phyloP scores from a whole-genome alignment of 2,329 filamentous ascomycete genomes.

The Cercospora nicotianae region DNA sequence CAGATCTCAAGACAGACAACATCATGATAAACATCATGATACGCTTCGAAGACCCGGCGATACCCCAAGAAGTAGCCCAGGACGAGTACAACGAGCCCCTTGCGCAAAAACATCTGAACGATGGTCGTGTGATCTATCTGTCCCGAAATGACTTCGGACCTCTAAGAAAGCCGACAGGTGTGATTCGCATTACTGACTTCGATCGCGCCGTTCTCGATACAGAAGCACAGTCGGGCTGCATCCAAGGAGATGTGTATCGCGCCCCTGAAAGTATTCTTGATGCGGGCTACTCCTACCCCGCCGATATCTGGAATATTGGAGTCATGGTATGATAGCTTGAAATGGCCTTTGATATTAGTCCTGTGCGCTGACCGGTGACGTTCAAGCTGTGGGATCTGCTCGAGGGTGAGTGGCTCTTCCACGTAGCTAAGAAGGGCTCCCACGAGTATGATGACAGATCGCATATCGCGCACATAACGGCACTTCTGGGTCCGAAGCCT shows the following conservation, averaged over 20 bases:
- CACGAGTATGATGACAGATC: slow-evolving; percentile 15
- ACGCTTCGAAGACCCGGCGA: slow-evolving; percentile 21
- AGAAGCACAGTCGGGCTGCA: slow-evolving; percentile 17
- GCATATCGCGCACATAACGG: slow-evolving; percentile 19
- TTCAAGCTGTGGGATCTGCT: slow-evolving; percentile 24
- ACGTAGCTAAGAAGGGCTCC: slow-evolving; percentile 3
- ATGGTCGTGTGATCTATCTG: slow-evolving; percentile 21
- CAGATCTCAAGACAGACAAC: slow-evolving; percentile 27
- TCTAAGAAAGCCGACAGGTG: slow-evolving; percentile 13
- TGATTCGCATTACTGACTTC: slow-evolving; percentile 22
- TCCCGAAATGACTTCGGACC: slow-evolving; percentile 22
- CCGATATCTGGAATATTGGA: slow-evolving; percentile 35
- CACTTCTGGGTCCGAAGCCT: slow-evolving; percentile 5
- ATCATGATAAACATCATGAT: slow-evolving; percentile 31
- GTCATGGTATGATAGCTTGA: slow-evolving; percentile 26
- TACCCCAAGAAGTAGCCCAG: slow-evolving; percentile 18
- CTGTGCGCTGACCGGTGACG: slow-evolving; percentile 1
- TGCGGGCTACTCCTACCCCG: slow-evolving; percentile 26
- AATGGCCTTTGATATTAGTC: background rate
- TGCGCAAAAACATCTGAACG: slow-evolving; percentile 25
- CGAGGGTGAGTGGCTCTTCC: slow-evolving; percentile 29
- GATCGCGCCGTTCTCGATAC: slow-evolving; percentile 20
- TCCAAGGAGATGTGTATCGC: slow-evolving; percentile 25
- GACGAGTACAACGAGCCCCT: slow-evolving; percentile 19
- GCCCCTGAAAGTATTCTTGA: slow-evolving; percentile 25